Evolutionary conservation across 352 stramenopile species (phyloP).

Genomic region (Phytophthora constricta): DNA sequence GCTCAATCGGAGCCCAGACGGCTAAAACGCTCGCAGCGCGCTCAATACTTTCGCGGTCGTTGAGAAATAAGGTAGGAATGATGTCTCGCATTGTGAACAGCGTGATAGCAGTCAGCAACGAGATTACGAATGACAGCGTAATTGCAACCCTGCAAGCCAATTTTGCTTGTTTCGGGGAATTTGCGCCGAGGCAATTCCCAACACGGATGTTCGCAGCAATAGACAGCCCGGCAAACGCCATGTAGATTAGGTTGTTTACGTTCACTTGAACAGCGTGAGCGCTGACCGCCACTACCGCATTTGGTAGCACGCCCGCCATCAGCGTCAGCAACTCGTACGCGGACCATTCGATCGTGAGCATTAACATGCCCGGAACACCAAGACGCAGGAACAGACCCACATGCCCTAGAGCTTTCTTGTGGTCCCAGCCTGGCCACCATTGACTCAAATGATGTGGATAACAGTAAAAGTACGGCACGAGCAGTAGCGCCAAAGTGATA

Average conservation of each 20-base stretch:
- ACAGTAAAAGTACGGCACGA: conserved; percentile 53
- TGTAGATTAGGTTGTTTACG: conserved; percentile 71
- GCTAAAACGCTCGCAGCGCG: conserved; percentile 55
- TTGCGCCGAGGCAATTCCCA: conserved; percentile 76
- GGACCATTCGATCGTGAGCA: conserved; percentile 81
- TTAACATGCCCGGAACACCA: conserved; percentile 63
- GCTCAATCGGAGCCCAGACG: conserved; percentile 65
- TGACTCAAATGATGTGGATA: conserved; percentile 25
- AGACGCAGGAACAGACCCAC: conserved; percentile 66
- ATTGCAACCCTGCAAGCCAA: conserved; percentile 53
- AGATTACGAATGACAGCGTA: conserved; percentile 38
- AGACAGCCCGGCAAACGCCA: conserved; percentile 73
- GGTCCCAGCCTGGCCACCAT: conserved; percentile 42
- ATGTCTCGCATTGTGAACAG: conserved; percentile 47
- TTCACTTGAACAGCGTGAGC: conserved; percentile 79
- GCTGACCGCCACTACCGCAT: conserved; percentile 69
- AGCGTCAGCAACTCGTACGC: conserved; percentile 81
- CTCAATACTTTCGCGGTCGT: conserved; percentile 44
- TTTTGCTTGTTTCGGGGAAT: conserved; percentile 56
- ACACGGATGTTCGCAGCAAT: conserved; percentile 76
- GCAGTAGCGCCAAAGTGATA: conserved; percentile 37
- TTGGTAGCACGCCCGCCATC: conserved; percentile 67
- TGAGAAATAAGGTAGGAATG: conserved; percentile 55
- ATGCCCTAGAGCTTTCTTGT: conserved; percentile 45
- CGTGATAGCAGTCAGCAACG: conserved; percentile 38